Percentiles rank a stretch among this genome's conserved stretches.
Evolutionary conservation across 106 monocot species (phyloP).

Genomic region (Dactylorhiza incarnata): DNA sequence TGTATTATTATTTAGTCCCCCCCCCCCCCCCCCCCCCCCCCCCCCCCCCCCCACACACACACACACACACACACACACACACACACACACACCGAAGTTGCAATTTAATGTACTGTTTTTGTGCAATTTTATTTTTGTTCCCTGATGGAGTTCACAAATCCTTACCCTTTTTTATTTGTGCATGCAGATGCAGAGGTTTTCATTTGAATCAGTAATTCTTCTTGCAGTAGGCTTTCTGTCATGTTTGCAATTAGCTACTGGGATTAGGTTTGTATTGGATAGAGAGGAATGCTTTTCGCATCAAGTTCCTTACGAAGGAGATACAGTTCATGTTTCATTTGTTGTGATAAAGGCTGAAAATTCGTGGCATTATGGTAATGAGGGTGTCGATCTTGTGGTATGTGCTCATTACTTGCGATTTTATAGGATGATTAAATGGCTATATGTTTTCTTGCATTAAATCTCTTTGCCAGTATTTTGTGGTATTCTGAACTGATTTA

Average conservation of each 20-base stretch:
- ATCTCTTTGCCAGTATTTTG: too few species aligned
- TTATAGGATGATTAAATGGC: neutral
- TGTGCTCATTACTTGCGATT: constrained; percentile 5
- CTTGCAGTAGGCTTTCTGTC: constrained; percentile 20
- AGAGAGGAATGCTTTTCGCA: constrained; percentile 94
- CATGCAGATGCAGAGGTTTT: constrained; percentile 26
- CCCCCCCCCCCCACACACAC: too few species aligned
- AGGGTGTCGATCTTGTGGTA: constrained; percentile 94
- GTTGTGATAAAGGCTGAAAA: constrained; percentile 76
- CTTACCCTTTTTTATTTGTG: neutral
- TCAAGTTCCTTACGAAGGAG: constrained; percentile 67
- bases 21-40: too few species aligned
- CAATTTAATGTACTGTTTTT: too few species aligned
- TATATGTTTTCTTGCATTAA: neutral
- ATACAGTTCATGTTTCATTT: constrained; percentile 73
- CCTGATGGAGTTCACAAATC: neutral
- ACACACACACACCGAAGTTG: too few species aligned
- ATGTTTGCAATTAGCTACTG: constrained; percentile 23
- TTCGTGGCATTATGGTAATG: constrained; percentile 71
- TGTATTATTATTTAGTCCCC: too few species aligned
- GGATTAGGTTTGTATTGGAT: constrained; percentile 82
- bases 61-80: too few species aligned
- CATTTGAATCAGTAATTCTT: constrained; percentile 1
- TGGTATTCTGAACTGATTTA: too few species aligned
- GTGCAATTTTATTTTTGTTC: neutral